These are phyloP conservation scores for Parmelia sp. DNA, from an alignment of 495 filamentous ascomycete genomes.

Conservation along the genomic window DNA sequence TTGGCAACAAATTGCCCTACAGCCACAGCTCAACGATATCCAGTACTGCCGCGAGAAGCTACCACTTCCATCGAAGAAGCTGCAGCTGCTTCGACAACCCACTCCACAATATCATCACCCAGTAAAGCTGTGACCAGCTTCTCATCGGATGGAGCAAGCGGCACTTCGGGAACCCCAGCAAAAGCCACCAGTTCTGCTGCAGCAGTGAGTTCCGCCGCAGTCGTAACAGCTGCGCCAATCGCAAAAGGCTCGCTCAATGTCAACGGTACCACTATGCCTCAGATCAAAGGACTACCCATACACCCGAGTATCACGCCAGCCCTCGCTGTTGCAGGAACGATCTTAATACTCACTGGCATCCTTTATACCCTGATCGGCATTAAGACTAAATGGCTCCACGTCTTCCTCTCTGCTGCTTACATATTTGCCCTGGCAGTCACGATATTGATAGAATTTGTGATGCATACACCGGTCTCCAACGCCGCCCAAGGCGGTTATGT, in stretches of 20 bases:
- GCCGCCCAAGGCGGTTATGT: constrained; percentile 85
- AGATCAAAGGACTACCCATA: constrained; percentile 55
- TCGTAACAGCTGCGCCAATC: constrained; percentile 16
- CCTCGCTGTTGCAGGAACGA: constrained; percentile 67
- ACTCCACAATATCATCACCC: background rate
- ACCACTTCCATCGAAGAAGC: constrained; percentile 6
- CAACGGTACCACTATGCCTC: constrained; percentile 11
- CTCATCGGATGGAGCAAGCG: constrained; percentile 7
- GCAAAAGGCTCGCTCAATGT: constrained; percentile 20
- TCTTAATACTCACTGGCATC: constrained; percentile 64
- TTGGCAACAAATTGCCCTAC: constrained; percentile 6
- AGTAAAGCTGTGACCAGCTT: constrained; percentile 5
- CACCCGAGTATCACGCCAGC: constrained; percentile 71
- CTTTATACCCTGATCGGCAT: constrained; percentile 74
- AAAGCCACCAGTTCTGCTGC: constrained; percentile 8
- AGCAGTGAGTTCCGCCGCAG: background rate
- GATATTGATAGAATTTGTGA: constrained; percentile 85
- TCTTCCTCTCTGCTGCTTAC: constrained; percentile 74
- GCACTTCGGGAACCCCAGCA: constrained; percentile 1
- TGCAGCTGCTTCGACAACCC: constrained; percentile 13
- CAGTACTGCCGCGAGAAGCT: constrained; percentile 19
- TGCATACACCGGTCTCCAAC: constrained; percentile 68
- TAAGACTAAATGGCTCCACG: constrained; percentile 74
- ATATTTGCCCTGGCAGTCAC: constrained; percentile 66
- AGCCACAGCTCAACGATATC: constrained; percentile 10